phyloP scores from a whole-genome alignment of 2,329 filamentous ascomycete genomes.

The Xylaria multiplex region DNA sequence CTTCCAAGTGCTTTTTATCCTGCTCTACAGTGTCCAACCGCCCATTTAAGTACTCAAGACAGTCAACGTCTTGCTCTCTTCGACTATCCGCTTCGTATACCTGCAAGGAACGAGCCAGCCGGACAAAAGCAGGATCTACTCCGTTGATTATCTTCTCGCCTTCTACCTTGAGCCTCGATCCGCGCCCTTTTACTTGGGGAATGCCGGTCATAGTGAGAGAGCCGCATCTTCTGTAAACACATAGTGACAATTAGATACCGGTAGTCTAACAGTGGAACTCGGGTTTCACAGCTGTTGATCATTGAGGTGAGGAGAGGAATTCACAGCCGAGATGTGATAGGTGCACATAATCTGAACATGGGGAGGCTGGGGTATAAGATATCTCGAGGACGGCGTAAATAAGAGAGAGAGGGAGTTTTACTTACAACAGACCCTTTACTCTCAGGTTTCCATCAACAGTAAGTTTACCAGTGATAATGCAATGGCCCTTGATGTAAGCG shows the following conservation, averaged over 20 bases:
- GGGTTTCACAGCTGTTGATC: background rate
- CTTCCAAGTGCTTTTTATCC: too few relatives aligned
- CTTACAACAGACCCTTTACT: constrained; percentile 25
- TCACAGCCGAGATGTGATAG: background rate
- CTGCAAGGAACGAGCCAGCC: background rate
- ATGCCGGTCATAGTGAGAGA: background rate
- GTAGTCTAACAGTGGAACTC: background rate
- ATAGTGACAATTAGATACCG: background rate
- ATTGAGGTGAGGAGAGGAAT: background rate
- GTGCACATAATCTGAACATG: background rate
- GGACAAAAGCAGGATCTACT: background rate
- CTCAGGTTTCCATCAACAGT: constrained; percentile 15
- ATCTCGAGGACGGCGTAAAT: background rate
- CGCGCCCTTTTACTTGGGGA: background rate
- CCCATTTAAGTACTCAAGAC: background rate
- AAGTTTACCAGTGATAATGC: constrained; percentile 17
- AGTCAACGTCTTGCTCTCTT: background rate
- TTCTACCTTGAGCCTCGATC: background rate
- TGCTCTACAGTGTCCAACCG: too few relatives aligned
- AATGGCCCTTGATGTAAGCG: constrained; percentile 17
- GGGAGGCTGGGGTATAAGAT: background rate
- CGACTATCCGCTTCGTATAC: background rate
- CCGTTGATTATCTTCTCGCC: constrained; percentile 2
- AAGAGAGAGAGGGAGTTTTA: background rate
- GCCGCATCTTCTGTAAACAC: constrained; percentile 14